Conservation (phyloP, 768 basidiomycete species). For the Hypholoma fasciculare region DNA sequence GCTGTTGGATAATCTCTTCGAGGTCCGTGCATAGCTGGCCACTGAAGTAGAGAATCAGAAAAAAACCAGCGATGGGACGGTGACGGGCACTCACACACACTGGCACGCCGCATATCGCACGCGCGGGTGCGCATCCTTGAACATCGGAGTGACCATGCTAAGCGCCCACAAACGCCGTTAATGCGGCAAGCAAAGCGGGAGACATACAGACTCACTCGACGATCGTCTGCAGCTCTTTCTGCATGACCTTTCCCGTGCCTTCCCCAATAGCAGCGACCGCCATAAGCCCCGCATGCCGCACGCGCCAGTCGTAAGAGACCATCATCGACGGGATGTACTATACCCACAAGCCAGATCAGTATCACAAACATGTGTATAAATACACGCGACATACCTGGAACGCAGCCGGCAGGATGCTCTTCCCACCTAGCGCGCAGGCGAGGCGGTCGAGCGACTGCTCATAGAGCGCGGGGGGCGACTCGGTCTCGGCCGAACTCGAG, state of each 20-base stretch:
- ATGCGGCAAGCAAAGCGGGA: background rate
- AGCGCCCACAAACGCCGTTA: background rate
- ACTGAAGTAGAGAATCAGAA: constrained; percentile 34
- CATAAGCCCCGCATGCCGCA: constrained; percentile 84
- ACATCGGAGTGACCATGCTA: constrained; percentile 77
- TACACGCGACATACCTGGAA: constrained; percentile 47
- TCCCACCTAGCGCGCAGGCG: constrained; percentile 78
- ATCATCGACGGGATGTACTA: constrained; percentile 82
- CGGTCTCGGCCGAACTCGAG: constrained; percentile 57
- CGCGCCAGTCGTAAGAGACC: constrained; percentile 79
- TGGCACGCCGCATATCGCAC: constrained; percentile 82
- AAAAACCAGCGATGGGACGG: constrained; percentile 1
- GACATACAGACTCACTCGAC: constrained; percentile 57
- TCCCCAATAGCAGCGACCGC: constrained; percentile 86
- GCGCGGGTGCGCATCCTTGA: constrained; percentile 75
- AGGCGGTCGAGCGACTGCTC: constrained; percentile 84
- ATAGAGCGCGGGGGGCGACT: constrained; percentile 71
- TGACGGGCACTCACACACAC: constrained; percentile 62
- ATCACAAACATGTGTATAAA: background rate
- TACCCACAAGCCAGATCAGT: too few relatives aligned
- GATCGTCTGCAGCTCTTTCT: constrained; percentile 79
- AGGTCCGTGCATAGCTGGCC: constrained; percentile 90
- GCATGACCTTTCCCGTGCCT: constrained; percentile 81
- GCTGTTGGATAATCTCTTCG: constrained; percentile 80
- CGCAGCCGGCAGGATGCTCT: constrained; percentile 72